Base-by-base conservation (phyloP, 1,284 basidiomycete genomes). In the Omphalotus olearius region DNA sequence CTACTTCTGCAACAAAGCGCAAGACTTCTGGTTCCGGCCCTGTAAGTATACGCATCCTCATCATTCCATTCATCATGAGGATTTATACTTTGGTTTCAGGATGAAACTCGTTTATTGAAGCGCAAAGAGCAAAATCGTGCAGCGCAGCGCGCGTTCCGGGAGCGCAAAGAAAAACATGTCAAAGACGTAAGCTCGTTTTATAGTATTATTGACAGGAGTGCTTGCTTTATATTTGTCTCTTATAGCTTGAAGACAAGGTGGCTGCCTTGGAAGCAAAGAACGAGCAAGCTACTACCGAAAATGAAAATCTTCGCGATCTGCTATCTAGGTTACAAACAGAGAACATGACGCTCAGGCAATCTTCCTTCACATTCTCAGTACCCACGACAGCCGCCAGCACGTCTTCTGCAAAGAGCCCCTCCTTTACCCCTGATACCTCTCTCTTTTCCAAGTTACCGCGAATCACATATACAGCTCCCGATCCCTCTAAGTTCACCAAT, bases 121-220 rank as follows among this genome's bases (percentile, higher is more conserved):
- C 83, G 89, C 56, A 93, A 93, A 67, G 90, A 92, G 61, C 89
- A 93, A 66, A 93, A 93, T 59, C 76, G 89, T 45, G 90, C 90
- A 1, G 89, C 89, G 10, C 90, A 93, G 64, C 79, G 89, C 50
- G 90, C 90, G 0, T 93, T 92, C 69, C 75, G 89, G 45, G 89
- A 92, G 65, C 80, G 90, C 51, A 92, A 92, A 70, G 89, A 93
- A 69, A 90, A 88, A 62, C 90, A 92, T 68, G 90, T 92, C 55
- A 88, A 88, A 65, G 90, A 92, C 62, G 90, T 91, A 62, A 72
- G 87, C 77, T 48, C 16, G 23, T 18, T 37, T 30, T 37, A 39
- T 37, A 33, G 30, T 45, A 11, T 30, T 18, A 16, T 33, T 48
- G 18, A 40, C 43, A 47, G 30, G 26, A 6, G 18, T 17, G 23